Evolutionary conservation across 2,329 filamentous ascomycete species (phyloP).

Genomic region (Grosmannia clavigera): DNA sequence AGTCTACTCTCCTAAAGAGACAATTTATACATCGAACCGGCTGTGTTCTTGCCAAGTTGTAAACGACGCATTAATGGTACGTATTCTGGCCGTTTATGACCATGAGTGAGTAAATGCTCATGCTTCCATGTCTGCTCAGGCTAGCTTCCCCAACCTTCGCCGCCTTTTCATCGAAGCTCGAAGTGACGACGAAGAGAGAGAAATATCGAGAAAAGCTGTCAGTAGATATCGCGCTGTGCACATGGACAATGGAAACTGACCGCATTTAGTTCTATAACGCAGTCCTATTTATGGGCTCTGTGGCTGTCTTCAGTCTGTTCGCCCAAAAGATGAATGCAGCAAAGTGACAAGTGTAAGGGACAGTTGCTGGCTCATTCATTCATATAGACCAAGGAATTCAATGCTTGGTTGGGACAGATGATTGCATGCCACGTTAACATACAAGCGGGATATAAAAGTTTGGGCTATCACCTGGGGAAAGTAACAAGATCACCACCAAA

Average conservation of each 20-base stretch:
- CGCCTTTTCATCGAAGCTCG: slow-evolving; percentile 91
- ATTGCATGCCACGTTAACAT: background rate
- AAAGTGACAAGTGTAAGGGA: slow-evolving; percentile 14
- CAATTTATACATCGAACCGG: background rate
- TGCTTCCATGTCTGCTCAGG: slow-evolving; percentile 28
- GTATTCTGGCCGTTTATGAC: too few species aligned
- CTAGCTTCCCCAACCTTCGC: slow-evolving; percentile 84
- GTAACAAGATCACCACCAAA: background rate
- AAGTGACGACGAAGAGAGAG: slow-evolving; percentile 85
- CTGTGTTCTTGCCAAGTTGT: background rate
- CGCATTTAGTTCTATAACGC: slow-evolving; percentile 80
- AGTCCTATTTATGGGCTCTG: slow-evolving; percentile 90
- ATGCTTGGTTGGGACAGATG: background rate
- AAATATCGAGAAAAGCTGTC: slow-evolving; percentile 79
- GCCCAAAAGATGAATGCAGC: slow-evolving; percentile 68
- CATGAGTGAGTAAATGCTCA: slow-evolving; percentile 1
- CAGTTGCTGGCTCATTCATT: background rate
- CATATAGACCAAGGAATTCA: background rate
- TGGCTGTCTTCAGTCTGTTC: slow-evolving; percentile 85
- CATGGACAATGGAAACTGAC: background rate
- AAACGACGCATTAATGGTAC: background rate
- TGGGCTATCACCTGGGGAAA: background rate
- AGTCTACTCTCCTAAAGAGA: too few species aligned
- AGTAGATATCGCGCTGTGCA: slow-evolving; percentile 24
- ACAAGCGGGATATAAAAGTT: background rate